Conservation (phyloP, 257 asterid genomes). For the Lycium barbarum region DNA sequence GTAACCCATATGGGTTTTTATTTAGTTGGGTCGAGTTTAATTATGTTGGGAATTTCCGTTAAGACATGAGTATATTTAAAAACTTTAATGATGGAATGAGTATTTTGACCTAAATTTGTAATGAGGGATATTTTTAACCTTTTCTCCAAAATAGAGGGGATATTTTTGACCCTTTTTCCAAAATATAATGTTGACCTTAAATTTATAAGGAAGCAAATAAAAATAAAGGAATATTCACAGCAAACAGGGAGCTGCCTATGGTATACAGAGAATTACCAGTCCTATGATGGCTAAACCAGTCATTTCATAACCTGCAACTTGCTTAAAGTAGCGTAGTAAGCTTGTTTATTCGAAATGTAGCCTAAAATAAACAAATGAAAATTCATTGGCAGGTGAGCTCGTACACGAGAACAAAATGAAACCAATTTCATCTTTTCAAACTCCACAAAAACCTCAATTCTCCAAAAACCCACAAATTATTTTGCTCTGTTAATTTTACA, state of each 20-base stretch:
- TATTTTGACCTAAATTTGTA: too few species aligned
- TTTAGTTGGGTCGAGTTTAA: too few species aligned
- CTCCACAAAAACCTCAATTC: conserved; percentile 44
- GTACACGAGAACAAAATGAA: conserved; percentile 41
- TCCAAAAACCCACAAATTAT: not conserved
- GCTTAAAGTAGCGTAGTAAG: conserved; percentile 26
- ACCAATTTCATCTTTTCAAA: conserved; percentile 53
- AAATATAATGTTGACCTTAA: too few species aligned
- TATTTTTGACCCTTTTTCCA: too few species aligned
- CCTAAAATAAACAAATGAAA: conserved; percentile 23
- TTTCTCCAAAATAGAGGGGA: too few species aligned
- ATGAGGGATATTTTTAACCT: too few species aligned
- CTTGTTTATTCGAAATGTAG: conserved; percentile 25
- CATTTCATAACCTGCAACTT: conserved; percentile 45
- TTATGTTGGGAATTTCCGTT: too few species aligned
- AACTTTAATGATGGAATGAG: too few species aligned
- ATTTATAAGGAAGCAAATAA: too few species aligned
- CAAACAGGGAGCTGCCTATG: not conserved
- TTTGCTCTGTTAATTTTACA: not conserved
- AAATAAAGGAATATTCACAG: not conserved
- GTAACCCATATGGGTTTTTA: too few species aligned
- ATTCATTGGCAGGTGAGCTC: conserved; percentile 35
- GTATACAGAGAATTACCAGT: not conserved
- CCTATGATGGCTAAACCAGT: conserved; percentile 39
- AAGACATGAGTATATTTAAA: too few species aligned